Evolutionary conservation across 768 basidiomycete genomes (phyloP).

Genomic region (Tylopilus vinaceipallidus): DNA sequence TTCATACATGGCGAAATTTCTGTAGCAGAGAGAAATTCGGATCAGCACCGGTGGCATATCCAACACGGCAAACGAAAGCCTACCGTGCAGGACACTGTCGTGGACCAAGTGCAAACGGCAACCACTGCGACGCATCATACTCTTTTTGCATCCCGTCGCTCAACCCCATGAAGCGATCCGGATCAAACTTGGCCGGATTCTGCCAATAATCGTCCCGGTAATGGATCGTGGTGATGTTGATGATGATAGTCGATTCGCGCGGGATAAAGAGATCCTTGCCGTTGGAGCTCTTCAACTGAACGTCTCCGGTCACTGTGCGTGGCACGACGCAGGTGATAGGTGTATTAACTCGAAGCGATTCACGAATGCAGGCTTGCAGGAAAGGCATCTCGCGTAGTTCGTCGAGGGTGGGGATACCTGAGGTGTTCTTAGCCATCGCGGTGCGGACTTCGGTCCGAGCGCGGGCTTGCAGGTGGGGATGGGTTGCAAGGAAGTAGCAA

Average conservation of each 20-base stretch:
- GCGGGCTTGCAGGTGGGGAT: not conserved
- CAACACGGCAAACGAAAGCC: not conserved
- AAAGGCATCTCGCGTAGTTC: not conserved
- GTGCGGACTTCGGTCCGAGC: not conserved
- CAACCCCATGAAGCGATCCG: not conserved
- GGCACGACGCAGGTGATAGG: not conserved
- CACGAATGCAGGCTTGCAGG: not conserved
- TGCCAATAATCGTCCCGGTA: not conserved
- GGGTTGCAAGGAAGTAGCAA: not conserved
- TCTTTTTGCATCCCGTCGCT: not conserved
- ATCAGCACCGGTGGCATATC: too few relatives aligned
- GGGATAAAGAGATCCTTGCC: not conserved
- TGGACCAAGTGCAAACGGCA: not conserved
- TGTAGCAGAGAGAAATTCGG: not conserved
- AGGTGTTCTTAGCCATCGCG: not conserved
- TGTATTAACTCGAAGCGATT: not conserved
- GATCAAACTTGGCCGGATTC: not conserved
- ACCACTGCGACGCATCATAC: not conserved
- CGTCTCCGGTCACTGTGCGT: not conserved
- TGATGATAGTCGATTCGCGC: not conserved
- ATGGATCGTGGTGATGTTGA: not conserved
- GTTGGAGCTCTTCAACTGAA: not conserved
- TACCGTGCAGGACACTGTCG: not conserved
- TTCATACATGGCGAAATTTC: not conserved
- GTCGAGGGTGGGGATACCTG: not conserved